Evolutionary conservation across 495 filamentous ascomycete genomes (phyloP), one percentile per base, ranked within the genome.

Genomic region (Talaromyces proteolyticus): DNA sequence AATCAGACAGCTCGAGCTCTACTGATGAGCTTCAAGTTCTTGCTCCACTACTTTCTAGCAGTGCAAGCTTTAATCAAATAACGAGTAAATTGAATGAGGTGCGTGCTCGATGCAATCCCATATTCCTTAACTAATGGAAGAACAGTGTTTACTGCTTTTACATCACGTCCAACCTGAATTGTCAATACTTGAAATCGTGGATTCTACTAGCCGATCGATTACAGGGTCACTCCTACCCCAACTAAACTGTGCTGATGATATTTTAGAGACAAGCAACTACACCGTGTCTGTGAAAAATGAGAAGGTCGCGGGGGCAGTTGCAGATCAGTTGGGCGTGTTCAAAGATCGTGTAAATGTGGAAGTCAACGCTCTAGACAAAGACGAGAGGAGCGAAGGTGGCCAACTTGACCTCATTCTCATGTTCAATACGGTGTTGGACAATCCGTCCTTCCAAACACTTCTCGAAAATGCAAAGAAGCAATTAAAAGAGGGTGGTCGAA

Each of bases 111-210:
- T n/a, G n/a, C n/a, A n/a, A n/a, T n/a, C n/a, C n/a, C n/a, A n/a
- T n/a, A n/a, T n/a, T n/a, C n/a, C n/a, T n/a, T 6, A 10, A 5
- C 4, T 1, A 23, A 6, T 53, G 16, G 20, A 7, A 40, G 22
- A 7, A 20, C 47, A 53, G 51, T 53, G 22, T 49, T 7, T 53
- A 7, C 36, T 20, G 14, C 4, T 53, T 22, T 21, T 49, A 23
- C 20, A 44, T 10, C 51, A 53, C 38, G 29, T 25, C 3, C 5
- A 50, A 37, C 51, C 51, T 4, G 34, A 42, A 8, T 17, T 53
- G 12, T 49, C 44, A 2, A 18, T 53, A 23, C 45, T 53, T 25
- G 51, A 53, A 42, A 1, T 53, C 17, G 51, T 42, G 14, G 7
- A 21, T 16, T 20, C 34, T 11, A 40, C 3, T 17, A 44, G 43